Evolutionary conservation across 2,329 filamentous ascomycete genomes (phyloP).

Genomic region (Exophiala mesophila): DNA sequence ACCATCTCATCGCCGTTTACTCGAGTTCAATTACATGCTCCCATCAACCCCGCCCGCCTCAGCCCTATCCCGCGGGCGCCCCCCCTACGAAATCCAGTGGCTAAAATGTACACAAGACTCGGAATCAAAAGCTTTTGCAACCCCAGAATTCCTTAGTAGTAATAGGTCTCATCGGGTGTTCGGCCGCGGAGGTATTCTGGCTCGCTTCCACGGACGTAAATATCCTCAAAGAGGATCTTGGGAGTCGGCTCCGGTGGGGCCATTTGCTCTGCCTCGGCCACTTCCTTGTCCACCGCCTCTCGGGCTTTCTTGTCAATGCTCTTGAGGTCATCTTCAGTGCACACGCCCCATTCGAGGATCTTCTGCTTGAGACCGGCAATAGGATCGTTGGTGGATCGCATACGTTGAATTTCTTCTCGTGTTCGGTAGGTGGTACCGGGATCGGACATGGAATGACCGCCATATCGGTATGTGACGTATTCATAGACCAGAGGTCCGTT

Average conservation of each 20-base stretch:
- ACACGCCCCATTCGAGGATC: conserved; percentile 91
- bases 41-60: too few relatives aligned
- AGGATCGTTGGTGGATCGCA: conserved; percentile 97
- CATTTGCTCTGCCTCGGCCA: conserved; percentile 87
- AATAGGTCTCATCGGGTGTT: conserved; percentile 88
- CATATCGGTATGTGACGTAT: conserved; percentile 99
- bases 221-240: conserved; percentile 90
- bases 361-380: conserved; percentile 98
- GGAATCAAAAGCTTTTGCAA: conserved; percentile 4
- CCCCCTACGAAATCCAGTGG: not conserved
- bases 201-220: conserved; percentile 85
- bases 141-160: conserved; percentile 57
- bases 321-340: conserved; percentile 94
- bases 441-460: conserved; percentile 99
- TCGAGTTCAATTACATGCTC: too few relatives aligned
- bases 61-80: not conserved
- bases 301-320: conserved; percentile 89
- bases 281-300: conserved; percentile 79
- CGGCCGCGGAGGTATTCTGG: conserved; percentile 82
- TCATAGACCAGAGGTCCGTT: conserved; percentile 95
- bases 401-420: conserved; percentile 98
- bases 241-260: conserved; percentile 68
- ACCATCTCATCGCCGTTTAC: too few relatives aligned
- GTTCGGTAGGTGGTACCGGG: conserved; percentile 98
- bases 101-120: not conserved